Evolutionary conservation across 305 asterid genomes (phyloP).

Genomic region (Petunia hybrid): DNA sequence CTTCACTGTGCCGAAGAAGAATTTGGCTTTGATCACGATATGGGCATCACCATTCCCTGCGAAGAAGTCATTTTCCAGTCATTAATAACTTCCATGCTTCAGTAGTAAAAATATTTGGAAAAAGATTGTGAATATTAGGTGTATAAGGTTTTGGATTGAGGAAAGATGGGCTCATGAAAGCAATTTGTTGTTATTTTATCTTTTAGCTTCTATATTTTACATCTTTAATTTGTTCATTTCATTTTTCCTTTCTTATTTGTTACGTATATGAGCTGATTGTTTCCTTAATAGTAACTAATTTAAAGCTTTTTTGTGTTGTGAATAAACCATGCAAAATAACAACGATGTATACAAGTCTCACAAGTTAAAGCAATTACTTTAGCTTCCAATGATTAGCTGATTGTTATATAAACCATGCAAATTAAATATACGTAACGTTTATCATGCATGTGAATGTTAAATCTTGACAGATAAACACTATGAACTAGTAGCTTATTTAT

Average conservation of each 20-base stretch:
- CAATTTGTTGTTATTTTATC: not conserved
- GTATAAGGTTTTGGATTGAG: not conserved
- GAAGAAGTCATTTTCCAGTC: conserved; percentile 71
- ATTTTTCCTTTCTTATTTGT: not conserved
- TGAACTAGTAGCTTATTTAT: too few species aligned
- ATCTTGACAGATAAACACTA: too few species aligned
- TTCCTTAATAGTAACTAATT: too few species aligned
- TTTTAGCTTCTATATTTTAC: conserved; percentile 12
- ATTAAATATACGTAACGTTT: too few species aligned
- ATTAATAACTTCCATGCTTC: conserved; percentile 61
- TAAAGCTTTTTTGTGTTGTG: too few species aligned
- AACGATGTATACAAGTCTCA: too few species aligned
- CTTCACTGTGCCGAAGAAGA: conserved; percentile 75
- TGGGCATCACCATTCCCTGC: conserved; percentile 89
- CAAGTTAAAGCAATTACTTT: too few species aligned
- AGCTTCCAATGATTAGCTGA: too few species aligned
- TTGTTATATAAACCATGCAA: too few species aligned
- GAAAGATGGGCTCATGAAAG: conserved; percentile 9
- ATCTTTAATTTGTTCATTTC: not conserved
- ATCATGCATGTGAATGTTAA: too few species aligned
- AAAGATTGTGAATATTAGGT: not conserved
- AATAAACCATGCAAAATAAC: too few species aligned
- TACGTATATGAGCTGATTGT: too few species aligned
- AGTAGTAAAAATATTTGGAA: conserved; percentile 31
- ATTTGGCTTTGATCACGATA: conserved; percentile 75